A percentile compares a stretch with the other conserved stretches of the same genome.
Conservation (phyloP, 257 asterid species). For the Henckelia pumila region DNA sequence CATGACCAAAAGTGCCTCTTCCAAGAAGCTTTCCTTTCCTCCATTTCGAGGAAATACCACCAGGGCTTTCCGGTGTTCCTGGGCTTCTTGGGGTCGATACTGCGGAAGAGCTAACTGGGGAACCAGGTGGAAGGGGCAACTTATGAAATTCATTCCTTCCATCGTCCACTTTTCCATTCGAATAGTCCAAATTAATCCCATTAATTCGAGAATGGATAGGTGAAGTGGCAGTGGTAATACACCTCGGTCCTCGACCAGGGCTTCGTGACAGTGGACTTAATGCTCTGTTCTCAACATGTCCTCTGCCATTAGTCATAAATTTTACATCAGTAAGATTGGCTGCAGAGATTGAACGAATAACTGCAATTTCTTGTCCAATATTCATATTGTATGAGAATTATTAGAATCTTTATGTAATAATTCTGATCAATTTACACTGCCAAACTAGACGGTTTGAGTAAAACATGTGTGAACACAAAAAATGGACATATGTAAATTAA, state of each 20-base stretch:
- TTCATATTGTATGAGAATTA: background rate
- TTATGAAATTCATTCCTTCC: slow-evolving; percentile 66
- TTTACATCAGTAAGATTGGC: background rate
- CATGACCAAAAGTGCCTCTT: slow-evolving; percentile 98
- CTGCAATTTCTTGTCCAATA: background rate
- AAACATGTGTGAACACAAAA: background rate
- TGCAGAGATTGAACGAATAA: background rate
- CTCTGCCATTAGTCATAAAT: slow-evolving; percentile 49
- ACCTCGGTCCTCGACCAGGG: slow-evolving; percentile 66
- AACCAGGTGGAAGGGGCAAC: slow-evolving; percentile 89
- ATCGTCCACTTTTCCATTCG: slow-evolving; percentile 59
- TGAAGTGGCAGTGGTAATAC: slow-evolving; percentile 49
- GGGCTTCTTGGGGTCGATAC: slow-evolving; percentile 71
- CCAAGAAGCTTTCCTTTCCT: slow-evolving; percentile 96
- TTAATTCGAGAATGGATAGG: slow-evolving; percentile 65
- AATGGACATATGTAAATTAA: background rate
- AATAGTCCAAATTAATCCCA: slow-evolving; percentile 60
- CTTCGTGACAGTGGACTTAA: slow-evolving; percentile 61
- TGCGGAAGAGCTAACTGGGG: slow-evolving; percentile 72
- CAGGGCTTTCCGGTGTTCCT: slow-evolving; percentile 46
- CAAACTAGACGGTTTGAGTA: background rate
- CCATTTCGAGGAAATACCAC: slow-evolving; percentile 60
- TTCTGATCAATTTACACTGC: background rate
- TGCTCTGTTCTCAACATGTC: slow-evolving; percentile 47
- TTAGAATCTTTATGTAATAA: background rate